phyloP scores from a whole-genome alignment of 177 flowering plant species.

The Vitis hybrid region DNA sequence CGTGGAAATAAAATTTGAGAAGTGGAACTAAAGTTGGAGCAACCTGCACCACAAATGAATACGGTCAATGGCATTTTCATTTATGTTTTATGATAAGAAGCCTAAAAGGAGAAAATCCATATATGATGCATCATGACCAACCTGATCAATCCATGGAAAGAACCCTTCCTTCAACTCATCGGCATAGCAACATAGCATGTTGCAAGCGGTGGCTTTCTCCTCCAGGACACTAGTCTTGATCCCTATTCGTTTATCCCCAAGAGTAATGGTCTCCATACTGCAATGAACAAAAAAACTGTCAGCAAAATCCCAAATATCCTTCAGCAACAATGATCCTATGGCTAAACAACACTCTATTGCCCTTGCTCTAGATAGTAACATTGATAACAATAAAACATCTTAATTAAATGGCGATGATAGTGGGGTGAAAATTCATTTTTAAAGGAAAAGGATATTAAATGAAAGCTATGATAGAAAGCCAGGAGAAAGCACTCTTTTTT shows the following conservation, averaged over 20 bases:
- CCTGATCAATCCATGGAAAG: slow-evolving; percentile 99
- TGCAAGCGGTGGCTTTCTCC: slow-evolving; percentile 99
- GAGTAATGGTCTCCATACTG: slow-evolving; percentile 98
- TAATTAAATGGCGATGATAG: too few relatives aligned
- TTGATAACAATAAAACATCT: not conserved
- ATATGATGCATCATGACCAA: slow-evolving; percentile 16
- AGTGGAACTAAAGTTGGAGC: slow-evolving; percentile 98
- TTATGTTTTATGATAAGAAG: not conserved
- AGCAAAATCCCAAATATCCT: slow-evolving; percentile 1
- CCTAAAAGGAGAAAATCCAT: not conserved
- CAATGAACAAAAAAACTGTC: slow-evolving; percentile 12
- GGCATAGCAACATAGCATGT: slow-evolving; percentile 99
- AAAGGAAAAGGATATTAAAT: too few relatives aligned
- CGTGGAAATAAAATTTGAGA: slow-evolving; percentile 96
- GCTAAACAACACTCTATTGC: not conserved
- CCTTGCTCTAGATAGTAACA: not conserved
- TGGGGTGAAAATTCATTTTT: too few relatives aligned
- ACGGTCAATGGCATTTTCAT: not conserved
- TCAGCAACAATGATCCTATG: not conserved
- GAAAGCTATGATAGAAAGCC: too few relatives aligned
- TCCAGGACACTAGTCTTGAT: slow-evolving; percentile 98
- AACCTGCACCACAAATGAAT: slow-evolving; percentile 49
- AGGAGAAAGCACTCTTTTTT: too few relatives aligned
- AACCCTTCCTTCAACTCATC: slow-evolving; percentile 99
- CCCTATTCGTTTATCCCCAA: slow-evolving; percentile 96